Percentiles rank a stretch among this genome's conserved stretches.
Conservation (phyloP, 2,329 filamentous ascomycete species). For the Onygenales sp. region DNA sequence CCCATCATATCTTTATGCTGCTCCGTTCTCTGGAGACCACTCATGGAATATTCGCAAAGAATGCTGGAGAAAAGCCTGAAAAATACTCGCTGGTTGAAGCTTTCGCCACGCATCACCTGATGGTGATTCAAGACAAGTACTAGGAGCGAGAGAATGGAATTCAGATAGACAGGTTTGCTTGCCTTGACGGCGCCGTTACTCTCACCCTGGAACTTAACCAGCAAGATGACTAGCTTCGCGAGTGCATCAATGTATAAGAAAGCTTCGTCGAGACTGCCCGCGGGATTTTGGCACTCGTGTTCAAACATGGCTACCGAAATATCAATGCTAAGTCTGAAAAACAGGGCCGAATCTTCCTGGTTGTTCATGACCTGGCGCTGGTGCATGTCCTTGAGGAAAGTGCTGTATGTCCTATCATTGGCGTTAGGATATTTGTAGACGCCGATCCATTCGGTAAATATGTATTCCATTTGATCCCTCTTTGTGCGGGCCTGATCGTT, state of each 20-base stretch:
- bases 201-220: conserved; percentile 64
- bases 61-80: conserved; percentile 81
- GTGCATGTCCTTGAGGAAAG: conserved; percentile 80
- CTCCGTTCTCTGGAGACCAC: conserved; percentile 50
- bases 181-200: conserved; percentile 48
- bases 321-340: conserved; percentile 75
- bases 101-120: conserved; percentile 67
- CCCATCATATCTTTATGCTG: conserved; percentile 61
- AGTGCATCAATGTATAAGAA: conserved; percentile 68
- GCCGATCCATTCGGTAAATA: conserved; percentile 91
- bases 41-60: conserved; percentile 60
- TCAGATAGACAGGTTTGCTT: conserved; percentile 61
- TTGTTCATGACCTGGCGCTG: conserved; percentile 61
- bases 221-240: conserved; percentile 65
- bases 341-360: conserved; percentile 67
- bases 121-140: conserved; percentile 78
- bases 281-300: conserved; percentile 51
- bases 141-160: conserved; percentile 67
- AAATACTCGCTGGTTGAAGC: conserved; percentile 81
- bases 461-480: conserved; percentile 81
- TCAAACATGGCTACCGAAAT: conserved; percentile 71
- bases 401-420: conserved; percentile 59
- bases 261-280: conserved; percentile 51
- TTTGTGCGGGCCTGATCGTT: conserved; percentile 51
- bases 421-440: conserved; percentile 69